Evolutionary conservation across 371 early-diverging fungal species (phyloP).

Genomic region (Chytridium lagenaria): DNA sequence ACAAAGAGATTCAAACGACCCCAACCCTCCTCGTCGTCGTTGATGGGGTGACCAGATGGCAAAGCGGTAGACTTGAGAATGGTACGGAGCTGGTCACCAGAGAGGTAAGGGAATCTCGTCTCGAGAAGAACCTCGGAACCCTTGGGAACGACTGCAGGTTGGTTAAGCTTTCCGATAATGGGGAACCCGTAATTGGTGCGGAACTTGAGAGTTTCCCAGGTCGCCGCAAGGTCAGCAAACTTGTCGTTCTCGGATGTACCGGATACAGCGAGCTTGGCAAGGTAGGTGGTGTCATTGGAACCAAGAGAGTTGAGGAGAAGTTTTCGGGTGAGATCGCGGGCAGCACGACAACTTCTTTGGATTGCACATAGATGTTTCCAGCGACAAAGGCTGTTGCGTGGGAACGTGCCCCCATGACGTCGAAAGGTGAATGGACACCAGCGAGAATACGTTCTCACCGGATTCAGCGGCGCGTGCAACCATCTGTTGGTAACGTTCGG

Average conservation of each 20-base stretch:
- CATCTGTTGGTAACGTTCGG: constrained; percentile 35
- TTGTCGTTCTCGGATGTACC: constrained; percentile 16
- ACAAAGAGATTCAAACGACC: constrained; percentile 35
- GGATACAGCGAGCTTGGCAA: constrained; percentile 16
- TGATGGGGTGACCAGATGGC: constrained; percentile 29
- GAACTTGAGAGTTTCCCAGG: constrained; percentile 10
- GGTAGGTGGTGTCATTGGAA: constrained; percentile 1
- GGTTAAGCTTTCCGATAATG: neutral
- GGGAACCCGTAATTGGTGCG: constrained; percentile 33
- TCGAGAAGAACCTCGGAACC: constrained; percentile 35
- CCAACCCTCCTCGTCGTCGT: constrained; percentile 35
- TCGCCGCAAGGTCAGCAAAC: constrained; percentile 26
- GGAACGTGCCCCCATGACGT: constrained; percentile 33
- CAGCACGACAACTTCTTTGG: neutral
- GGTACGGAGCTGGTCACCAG: constrained; percentile 30
- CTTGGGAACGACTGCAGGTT: constrained; percentile 35
- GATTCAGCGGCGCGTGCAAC: constrained; percentile 26
- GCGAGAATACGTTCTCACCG: constrained; percentile 30
- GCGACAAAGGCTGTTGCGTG: constrained; percentile 26
- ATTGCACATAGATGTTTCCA: constrained; percentile 25
- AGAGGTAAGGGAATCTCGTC: constrained; percentile 37
- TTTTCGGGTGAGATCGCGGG: constrained; percentile 9
- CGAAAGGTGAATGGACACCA: constrained; percentile 30
- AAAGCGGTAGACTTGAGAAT: constrained; percentile 35
- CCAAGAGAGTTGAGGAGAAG: constrained; percentile 11